Base-by-base conservation (phyloP, 345 rosid species). In the Brassica nigra region DNA sequence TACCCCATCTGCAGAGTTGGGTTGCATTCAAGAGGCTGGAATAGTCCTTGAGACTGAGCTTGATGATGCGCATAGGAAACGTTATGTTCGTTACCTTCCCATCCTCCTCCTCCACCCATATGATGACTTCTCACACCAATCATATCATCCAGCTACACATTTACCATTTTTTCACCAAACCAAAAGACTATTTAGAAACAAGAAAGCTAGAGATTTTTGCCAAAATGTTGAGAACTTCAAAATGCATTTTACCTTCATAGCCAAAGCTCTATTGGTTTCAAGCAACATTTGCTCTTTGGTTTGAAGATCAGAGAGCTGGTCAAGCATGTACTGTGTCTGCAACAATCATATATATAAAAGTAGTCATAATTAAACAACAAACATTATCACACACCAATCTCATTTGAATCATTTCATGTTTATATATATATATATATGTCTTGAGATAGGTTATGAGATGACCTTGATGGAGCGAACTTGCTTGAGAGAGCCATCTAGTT, bases 1-100 rank as follows among this genome's bases (percentile, higher is more conserved):
- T 87, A 95, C 99, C 99, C 98, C 8, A 93, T 95, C 83, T 95
- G 98, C 80, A 95, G 82, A 61, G 98, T 93, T 70, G 98, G 97
- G 74, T 95, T 86, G 90, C 99, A 95, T 59, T 93, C 96, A 59
- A 95, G 68, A 72, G 89, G 95, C 81, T 91, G 99, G 81, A 79
- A 91, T 33, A 93, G 68, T 59, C 86, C 94, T 72, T 88, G 90
- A 81, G 93, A 76, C 14, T 91, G 97, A 76, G 85, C 78, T 52
- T 93, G 96, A 44, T 87, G 97, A 15, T 78, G 82, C 2, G 74
- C 87, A 65, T 86, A 95, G 8, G 87, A 34, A 82, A 90, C 79
- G n/a, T 86, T 85, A 52, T 89, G 94, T 66, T 82, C 84, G 6
- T 59, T 65, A 0, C 87, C 90, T 70, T 87, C 99, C 99, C 99